Conservation (phyloP, 225 moss, liverwort and hornwort genomes). For the Marchantia polymorpha region DNA sequence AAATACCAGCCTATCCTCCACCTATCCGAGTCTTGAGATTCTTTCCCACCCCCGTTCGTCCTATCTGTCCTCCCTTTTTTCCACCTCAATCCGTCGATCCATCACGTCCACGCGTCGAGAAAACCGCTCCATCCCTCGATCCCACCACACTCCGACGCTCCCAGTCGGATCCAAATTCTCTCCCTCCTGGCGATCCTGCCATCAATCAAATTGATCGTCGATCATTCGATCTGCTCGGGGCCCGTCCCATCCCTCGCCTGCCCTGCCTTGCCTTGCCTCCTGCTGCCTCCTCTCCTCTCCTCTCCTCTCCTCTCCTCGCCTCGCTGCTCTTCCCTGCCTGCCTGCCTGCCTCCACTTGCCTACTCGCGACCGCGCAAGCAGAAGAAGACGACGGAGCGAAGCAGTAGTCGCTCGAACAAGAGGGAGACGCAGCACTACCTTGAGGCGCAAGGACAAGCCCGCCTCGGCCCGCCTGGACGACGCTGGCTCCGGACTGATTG, state of each 20-base stretch:
- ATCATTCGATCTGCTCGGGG: neutral
- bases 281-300: neutral
- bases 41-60: neutral
- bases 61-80: conserved; percentile 18
- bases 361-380: conserved; percentile 17
- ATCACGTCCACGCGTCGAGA: conserved; percentile 10
- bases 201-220: neutral
- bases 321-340: neutral
- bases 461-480: too few species aligned
- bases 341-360: neutral
- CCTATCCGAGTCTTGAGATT: conserved; percentile 14
- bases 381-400: conserved; percentile 18
- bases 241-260: neutral
- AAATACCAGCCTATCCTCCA: neutral
- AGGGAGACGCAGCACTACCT: conserved; percentile 8
- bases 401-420: neutral
- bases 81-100: conserved; percentile 40
- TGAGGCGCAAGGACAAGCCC: neutral
- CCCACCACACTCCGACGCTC: neutral
- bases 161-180: neutral
- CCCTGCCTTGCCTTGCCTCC: neutral
- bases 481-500: neutral
- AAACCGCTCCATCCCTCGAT: conserved; percentile 23
- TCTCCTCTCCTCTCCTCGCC: neutral
- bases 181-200: conserved; percentile 1